These are phyloP conservation scores for Teratosphaeriaceae sp. DNA, from an alignment of 2,329 filamentous ascomycete genomes.

Conservation along the genomic window DNA sequence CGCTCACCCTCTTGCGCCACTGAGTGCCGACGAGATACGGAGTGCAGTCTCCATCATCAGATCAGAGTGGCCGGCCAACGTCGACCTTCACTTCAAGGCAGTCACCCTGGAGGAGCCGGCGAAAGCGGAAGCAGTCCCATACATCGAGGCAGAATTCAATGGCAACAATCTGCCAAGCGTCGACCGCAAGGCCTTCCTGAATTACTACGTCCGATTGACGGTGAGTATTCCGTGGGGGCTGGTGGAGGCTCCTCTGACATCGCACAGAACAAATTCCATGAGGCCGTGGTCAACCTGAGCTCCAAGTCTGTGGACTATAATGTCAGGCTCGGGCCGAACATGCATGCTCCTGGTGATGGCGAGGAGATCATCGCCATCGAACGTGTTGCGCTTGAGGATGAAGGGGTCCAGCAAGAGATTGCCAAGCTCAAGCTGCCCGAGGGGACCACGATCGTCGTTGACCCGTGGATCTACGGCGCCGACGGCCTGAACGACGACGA, in stretches of 20 bases:
- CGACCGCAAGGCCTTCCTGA: constrained; percentile 44
- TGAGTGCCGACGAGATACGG: constrained; percentile 52
- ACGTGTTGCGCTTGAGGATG: constrained; percentile 49
- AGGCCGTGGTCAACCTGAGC: constrained; percentile 52
- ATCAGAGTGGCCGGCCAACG: constrained; percentile 48
- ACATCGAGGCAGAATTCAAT: constrained; percentile 25
- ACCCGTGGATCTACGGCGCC: constrained; percentile 64
- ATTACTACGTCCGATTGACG: constrained; percentile 53
- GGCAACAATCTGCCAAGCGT: constrained; percentile 38
- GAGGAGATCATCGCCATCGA: constrained; percentile 56
- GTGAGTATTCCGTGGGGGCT: constrained; percentile 32
- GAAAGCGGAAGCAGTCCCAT: constrained; percentile 27
- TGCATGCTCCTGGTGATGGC: constrained; percentile 52
- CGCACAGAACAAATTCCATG: constrained; percentile 54
- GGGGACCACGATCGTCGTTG: constrained; percentile 50
- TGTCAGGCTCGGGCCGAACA: constrained; percentile 50
- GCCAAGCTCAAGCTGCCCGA: constrained; percentile 53
- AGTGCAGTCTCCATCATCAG: constrained; percentile 45
- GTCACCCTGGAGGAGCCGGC: constrained; percentile 42
- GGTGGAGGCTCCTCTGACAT: background rate
- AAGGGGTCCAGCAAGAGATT: constrained; percentile 51
- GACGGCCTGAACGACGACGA: constrained; percentile 44
- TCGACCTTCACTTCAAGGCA: constrained; percentile 57
- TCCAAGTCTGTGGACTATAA: constrained; percentile 48
- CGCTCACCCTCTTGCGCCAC: constrained; percentile 54